phyloP scores from a whole-genome alignment of 2,329 filamentous ascomycete species.

The Cladosporium austrohemisphaericum region DNA sequence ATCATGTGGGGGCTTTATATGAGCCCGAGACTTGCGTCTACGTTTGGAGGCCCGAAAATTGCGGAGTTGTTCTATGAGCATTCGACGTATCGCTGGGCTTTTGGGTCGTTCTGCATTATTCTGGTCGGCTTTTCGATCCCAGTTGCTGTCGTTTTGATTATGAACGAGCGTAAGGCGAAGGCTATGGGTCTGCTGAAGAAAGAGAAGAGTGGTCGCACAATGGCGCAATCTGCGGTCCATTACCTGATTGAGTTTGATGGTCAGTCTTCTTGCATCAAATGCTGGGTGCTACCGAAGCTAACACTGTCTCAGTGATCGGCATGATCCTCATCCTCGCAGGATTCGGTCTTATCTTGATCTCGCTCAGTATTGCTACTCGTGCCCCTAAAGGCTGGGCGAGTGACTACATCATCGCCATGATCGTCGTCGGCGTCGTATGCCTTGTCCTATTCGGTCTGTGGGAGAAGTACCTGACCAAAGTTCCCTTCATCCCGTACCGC shows the following conservation, averaged over 20 bases:
- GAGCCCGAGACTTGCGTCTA: slow-evolving; percentile 32
- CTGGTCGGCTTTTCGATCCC: slow-evolving; percentile 28
- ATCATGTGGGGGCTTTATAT: slow-evolving; percentile 30
- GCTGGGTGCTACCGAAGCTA: background rate
- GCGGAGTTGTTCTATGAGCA: slow-evolving; percentile 22
- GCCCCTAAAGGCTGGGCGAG: slow-evolving; percentile 35
- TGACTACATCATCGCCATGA: slow-evolving; percentile 38
- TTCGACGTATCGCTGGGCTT: slow-evolving; percentile 30
- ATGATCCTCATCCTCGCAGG: slow-evolving; percentile 39
- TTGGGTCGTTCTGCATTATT: slow-evolving; percentile 31
- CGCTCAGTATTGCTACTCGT: slow-evolving; percentile 54
- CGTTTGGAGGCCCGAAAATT: slow-evolving; percentile 28
- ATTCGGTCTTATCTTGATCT: slow-evolving; percentile 62
- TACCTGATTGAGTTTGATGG: slow-evolving; percentile 31
- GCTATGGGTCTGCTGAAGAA: slow-evolving; percentile 25
- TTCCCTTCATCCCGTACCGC: slow-evolving; percentile 55
- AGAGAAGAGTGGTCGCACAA: slow-evolving; percentile 21
- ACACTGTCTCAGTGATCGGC: slow-evolving; percentile 22
- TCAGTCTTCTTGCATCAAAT: slow-evolving; percentile 13
- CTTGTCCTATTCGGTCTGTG: slow-evolving; percentile 50
- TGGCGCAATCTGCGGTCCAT: slow-evolving; percentile 22
- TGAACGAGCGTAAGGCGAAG: slow-evolving; percentile 27
- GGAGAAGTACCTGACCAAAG: slow-evolving; percentile 55
- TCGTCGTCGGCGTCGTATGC: slow-evolving; percentile 30
- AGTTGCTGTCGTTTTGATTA: slow-evolving; percentile 21